Conservation (phyloP, 2,329 filamentous ascomycete species). For the Fragosphaeria purpurea region DNA sequence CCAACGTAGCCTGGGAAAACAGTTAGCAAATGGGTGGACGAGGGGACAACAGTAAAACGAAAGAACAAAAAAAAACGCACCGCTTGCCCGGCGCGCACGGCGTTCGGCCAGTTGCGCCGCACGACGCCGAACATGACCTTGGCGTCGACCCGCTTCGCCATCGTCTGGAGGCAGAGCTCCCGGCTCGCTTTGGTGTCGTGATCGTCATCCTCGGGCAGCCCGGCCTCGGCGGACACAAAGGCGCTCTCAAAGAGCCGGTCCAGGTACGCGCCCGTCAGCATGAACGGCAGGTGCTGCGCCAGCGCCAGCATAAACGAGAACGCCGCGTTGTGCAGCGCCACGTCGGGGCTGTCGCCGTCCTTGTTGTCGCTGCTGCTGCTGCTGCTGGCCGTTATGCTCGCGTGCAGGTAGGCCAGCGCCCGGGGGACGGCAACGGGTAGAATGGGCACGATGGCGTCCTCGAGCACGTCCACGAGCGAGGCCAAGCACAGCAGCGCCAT, state of each 20-base stretch:
- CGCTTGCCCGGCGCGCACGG: constrained; percentile 49
- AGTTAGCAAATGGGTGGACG: constrained; percentile 17
- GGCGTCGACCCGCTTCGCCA: constrained; percentile 68
- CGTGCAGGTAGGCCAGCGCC: constrained; percentile 59
- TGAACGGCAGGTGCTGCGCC: constrained; percentile 77
- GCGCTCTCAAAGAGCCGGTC: constrained; percentile 63
- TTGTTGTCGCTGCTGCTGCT: too few relatives aligned
- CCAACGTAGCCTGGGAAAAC: constrained; percentile 46
- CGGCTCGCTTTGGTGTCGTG: constrained; percentile 56
- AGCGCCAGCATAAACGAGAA: constrained; percentile 73
- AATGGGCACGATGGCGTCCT: constrained; percentile 75
- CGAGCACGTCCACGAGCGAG: constrained; percentile 78
- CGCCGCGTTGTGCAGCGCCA: constrained; percentile 67
- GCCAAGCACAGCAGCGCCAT: constrained; percentile 84
- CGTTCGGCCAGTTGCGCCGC: constrained; percentile 59
- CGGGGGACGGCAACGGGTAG: constrained; percentile 66
- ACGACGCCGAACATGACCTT: constrained; percentile 67
- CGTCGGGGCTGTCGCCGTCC: constrained; percentile 23
- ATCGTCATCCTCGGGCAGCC: constrained; percentile 46
- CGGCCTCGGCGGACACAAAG: constrained; percentile 57
- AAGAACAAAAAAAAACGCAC: constrained; percentile 32
- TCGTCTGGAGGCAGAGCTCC: constrained; percentile 57
- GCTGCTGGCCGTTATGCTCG: constrained; percentile 42
- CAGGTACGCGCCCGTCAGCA: constrained; percentile 69
- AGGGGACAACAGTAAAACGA: not conserved